Evolutionary conservation across 192 early-diverging fungal genomes (phyloP).

Genomic region (Coemansia sp.): DNA sequence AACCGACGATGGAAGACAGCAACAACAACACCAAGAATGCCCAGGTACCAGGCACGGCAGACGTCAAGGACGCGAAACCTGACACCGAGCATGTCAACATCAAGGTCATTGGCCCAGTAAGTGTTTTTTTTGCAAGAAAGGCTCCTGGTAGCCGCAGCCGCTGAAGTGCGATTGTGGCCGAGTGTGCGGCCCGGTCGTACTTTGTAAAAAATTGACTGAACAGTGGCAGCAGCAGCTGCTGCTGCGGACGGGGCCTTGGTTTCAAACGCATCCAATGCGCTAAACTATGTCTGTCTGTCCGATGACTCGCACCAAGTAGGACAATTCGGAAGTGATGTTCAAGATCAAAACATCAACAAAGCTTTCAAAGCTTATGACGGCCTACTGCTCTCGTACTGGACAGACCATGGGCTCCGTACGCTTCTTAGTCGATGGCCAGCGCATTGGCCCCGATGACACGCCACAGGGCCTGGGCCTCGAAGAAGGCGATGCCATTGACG

Average conservation of each 20-base stretch:
- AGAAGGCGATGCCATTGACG: slow-evolving; percentile 92
- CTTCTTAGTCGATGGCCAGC: slow-evolving; percentile 87
- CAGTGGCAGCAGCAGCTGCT: background rate
- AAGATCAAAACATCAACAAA: slow-evolving; percentile 94
- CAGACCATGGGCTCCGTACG: slow-evolving; percentile 75
- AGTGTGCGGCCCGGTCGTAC: background rate
- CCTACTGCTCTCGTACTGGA: slow-evolving; percentile 86
- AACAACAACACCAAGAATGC: slow-evolving; percentile 5
- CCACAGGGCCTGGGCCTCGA: slow-evolving; percentile 90
- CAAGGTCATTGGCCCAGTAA: slow-evolving; percentile 85
- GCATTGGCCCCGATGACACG: slow-evolving; percentile 76
- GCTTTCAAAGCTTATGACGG: slow-evolving; percentile 91
- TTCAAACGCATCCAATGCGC: background rate
- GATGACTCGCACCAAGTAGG: slow-evolving; percentile 41
- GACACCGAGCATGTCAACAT: slow-evolving; percentile 87
- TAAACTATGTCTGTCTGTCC: background rate
- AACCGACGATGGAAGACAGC: background rate
- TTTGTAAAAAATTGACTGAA: background rate
- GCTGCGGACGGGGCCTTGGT: background rate
- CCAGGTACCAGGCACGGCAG: slow-evolving; percentile 23
- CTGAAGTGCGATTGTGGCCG: background rate
- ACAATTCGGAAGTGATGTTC: slow-evolving; percentile 80
- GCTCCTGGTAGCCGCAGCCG: background rate
- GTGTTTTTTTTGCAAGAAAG: slow-evolving; percentile 16
- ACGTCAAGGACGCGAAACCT: slow-evolving; percentile 58